Base-by-base conservation (phyloP, 257 asterid species). In the Apocynum venetum region DNA sequence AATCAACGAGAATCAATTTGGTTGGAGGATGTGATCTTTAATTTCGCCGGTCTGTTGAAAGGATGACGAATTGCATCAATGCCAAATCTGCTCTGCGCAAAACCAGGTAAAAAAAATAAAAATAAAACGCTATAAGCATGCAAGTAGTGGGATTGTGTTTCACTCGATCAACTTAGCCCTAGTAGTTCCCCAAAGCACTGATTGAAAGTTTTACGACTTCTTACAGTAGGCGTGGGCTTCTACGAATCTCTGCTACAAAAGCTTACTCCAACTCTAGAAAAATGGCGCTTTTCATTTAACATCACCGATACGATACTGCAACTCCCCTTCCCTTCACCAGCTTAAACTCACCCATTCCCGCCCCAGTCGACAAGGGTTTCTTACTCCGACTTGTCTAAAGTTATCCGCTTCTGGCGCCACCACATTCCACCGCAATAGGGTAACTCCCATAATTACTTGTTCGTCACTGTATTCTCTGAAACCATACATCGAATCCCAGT, bases 401-500 rank as follows among this genome's bases (percentile, higher is more conserved):
- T 71, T 87, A 35, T 72, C 89, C 41, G n/a, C 83, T 6, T 47
- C 85, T 35, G 73, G 75, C 44, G 56, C 87, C 73, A 9, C 20
- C 71, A 25, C 83, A 80, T 51, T 46, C 72, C 76, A 38, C 25
- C 63, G 44, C 72, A 71, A 73, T 63, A 63, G 60, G 43, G 5
- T 64, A 44, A 17, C 80, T 64, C 86, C 83, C 44, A 75, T 85
- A 65, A 78, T 74, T 73, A 73, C 77, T 12, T 53, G 77, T 65
- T 46, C 86, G 52, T 85, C 89, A 44, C 82, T 87, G 14, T n/a
- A 79, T 19, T 74, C 84, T 43, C 87, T 91, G 76, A 81, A 79
- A 78, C 97, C 98, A 65, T 92, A 89, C 81, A 86, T 94, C 70
- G 87, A 77, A 17, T 84, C 96, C 68, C 86, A 93, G 63, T 91